Percentiles rank a stretch among this genome's conserved stretches.
phyloP scores from a whole-genome alignment of 2,329 filamentous ascomycete species.

The Paracorniculantispora psalliotae region DNA sequence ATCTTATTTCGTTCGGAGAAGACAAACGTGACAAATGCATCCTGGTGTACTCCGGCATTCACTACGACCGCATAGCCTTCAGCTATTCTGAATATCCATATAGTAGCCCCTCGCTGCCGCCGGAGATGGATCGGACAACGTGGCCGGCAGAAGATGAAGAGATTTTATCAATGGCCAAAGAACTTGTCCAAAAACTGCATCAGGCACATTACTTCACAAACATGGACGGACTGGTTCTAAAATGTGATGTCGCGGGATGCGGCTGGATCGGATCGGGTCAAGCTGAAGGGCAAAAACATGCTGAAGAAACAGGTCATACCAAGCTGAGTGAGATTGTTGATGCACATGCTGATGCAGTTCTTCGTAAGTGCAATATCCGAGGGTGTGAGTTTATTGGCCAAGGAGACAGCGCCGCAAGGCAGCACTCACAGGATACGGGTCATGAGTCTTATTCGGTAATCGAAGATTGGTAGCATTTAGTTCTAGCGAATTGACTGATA shows the following conservation, averaged over 20 bases:
- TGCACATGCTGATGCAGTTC: conserved; percentile 74
- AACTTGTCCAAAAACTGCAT: conserved; percentile 60
- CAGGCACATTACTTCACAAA: conserved; percentile 83
- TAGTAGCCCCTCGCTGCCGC: conserved; percentile 52
- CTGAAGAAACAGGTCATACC: conserved; percentile 53
- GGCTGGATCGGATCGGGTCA: conserved; percentile 65
- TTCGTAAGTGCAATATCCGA: conserved; percentile 66
- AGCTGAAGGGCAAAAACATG: conserved; percentile 57
- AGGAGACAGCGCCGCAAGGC: conserved; percentile 54
- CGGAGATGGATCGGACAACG: conserved; percentile 66
- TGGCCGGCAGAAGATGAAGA: conserved; percentile 55
- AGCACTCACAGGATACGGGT: conserved; percentile 56
- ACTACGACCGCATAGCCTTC: conserved; percentile 86
- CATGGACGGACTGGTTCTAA: conserved; percentile 71
- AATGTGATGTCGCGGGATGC: conserved; percentile 64
- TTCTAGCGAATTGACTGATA: neutral
- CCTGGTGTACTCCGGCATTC: conserved; percentile 85
- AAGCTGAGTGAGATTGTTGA: conserved; percentile 65
- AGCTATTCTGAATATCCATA: conserved; percentile 56
- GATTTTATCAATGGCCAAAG: conserved; percentile 63
- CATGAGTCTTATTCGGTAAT: conserved; percentile 44
- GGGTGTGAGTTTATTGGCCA: conserved; percentile 62
- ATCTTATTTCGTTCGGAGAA: conserved; percentile 65
- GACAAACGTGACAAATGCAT: conserved; percentile 65
- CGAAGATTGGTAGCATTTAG: conserved; percentile 26